Evolutionary conservation across 176 grass and related monocot genomes (phyloP), one percentile per base, ranked within the genome.

Genomic region (Chrysopogon serrulatus): DNA sequence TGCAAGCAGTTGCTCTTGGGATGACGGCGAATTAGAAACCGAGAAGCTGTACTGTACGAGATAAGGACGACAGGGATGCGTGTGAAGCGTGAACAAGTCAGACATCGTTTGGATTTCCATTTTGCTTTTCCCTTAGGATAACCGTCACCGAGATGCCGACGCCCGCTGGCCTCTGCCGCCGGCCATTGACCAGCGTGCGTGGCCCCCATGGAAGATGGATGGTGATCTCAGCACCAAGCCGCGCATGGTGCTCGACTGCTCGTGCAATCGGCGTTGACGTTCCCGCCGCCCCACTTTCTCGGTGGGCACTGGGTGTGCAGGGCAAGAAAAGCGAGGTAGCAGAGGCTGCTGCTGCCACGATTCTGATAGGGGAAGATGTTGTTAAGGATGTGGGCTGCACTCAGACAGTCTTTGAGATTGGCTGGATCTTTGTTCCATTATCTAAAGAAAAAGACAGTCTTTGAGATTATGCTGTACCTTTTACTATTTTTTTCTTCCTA

Each of bases 311-410:
- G 53, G 21, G 21, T 21, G 8, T 4, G n/a, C 23, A 8, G 24
- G 31, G 37, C 39, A 61, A 54, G 77, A 65, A 79, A 70, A 37
- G 54, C 32, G 19, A 27, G 71, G 26, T 43, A 24, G 32, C 44
- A 44, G 8, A 16, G 24, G 28, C 60, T 31, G 60, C 53, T 30
- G 63, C 73, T 84, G 72, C 13, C 68, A 5, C 44, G n/a, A 72
- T 64, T 85, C 13, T 31, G 0, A 16, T 16, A 1, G 68, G 13
- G 5, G 2, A 73, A 79, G 59, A 35, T 4, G 59, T n/a, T 49
- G n/a, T 78, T 78, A n/a, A 64, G 79, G 87, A 79, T 80, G 79
- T 61, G 61, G n/a, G 14, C 26, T 48, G 68, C 86, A 73, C 67
- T 63, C 19, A 28, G 37, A 43, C 53, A 28, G 17, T 43, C 35